Conservation (phyloP, 805 yeast species). For the Ogataea paradorogensis region DNA sequence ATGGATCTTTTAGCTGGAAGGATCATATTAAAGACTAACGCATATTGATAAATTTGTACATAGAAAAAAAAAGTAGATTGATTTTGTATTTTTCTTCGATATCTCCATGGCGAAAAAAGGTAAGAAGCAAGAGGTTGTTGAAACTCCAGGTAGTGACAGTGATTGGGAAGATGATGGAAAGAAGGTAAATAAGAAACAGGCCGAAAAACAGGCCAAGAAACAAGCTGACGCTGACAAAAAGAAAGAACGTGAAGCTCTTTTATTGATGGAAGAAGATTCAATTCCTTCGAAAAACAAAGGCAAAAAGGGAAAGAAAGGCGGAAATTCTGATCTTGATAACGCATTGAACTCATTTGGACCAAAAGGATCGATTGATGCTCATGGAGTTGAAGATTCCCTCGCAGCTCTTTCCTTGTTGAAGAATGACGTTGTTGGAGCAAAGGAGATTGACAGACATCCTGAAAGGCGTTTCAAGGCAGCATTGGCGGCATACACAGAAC, state of each 20-base stretch:
- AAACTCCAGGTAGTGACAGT: constrained; percentile 32
- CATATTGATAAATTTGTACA: constrained; percentile 11
- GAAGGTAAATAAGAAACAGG: constrained; percentile 66
- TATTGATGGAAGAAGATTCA: constrained; percentile 60
- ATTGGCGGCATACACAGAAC: constrained; percentile 63
- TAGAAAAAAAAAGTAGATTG: constrained; percentile 1
- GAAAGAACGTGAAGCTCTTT: constrained; percentile 72
- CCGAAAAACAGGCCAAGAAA: constrained; percentile 62
- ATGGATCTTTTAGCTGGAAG: constrained; percentile 44
- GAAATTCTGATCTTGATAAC: constrained; percentile 53
- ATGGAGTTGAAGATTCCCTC: constrained; percentile 74
- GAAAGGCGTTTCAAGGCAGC: constrained; percentile 89
- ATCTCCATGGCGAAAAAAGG: constrained; percentile 31
- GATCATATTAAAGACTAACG: constrained; percentile 32
- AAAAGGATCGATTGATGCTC: constrained; percentile 53
- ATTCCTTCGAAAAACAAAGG: constrained; percentile 53
- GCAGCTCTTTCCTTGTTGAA: constrained; percentile 71
- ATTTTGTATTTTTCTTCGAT: constrained; percentile 5
- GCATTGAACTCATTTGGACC: constrained; percentile 51
- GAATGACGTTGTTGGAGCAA: constrained; percentile 52
- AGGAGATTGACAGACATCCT: constrained; percentile 80
- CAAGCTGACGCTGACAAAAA: constrained; percentile 77
- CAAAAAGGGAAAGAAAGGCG: constrained; percentile 48
- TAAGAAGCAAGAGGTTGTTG: constrained; percentile 50
- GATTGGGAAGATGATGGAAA: constrained; percentile 74